Percentiles rank a stretch among this genome's conserved stretches.
phyloP scores from a whole-genome alignment of 352 stramenopile species.

The Phytophthora citricola region DNA sequence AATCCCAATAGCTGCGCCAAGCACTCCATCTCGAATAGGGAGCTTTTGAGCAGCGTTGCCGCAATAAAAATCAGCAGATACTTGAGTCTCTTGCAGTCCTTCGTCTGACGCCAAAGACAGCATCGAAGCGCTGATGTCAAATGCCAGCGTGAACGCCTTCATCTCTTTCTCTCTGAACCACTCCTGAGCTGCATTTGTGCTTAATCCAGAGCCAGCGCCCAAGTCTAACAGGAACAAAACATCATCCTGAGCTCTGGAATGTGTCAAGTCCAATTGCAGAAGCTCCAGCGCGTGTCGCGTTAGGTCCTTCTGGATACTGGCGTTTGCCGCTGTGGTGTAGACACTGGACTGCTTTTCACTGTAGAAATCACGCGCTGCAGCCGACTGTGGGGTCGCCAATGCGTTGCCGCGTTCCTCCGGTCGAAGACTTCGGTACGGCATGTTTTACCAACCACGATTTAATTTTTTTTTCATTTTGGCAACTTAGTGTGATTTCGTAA shows the following conservation, averaged over 20 bases:
- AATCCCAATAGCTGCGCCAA: slow-evolving; percentile 71
- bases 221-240: slow-evolving; percentile 69
- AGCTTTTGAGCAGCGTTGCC: slow-evolving; percentile 72
- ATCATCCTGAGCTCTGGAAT: slow-evolving; percentile 9
- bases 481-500: neutral
- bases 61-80: slow-evolving; percentile 59
- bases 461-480: slow-evolving; percentile 7
- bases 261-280: slow-evolving; percentile 30
- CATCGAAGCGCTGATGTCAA: slow-evolving; percentile 84
- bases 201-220: slow-evolving; percentile 74
- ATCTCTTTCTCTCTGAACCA: slow-evolving; percentile 54
- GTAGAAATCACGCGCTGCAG: slow-evolving; percentile 68
- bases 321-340: slow-evolving; percentile 79
- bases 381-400: slow-evolving; percentile 38
- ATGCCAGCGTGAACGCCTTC: slow-evolving; percentile 56
- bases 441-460: slow-evolving; percentile 21
- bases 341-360: slow-evolving; percentile 56
- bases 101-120: slow-evolving; percentile 46
- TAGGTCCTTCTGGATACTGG: slow-evolving; percentile 72
- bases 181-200: slow-evolving; percentile 54
- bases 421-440: slow-evolving; percentile 61
- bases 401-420: slow-evolving; percentile 57
- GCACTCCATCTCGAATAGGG: slow-evolving; percentile 50
- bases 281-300: slow-evolving; percentile 73
- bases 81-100: slow-evolving; percentile 5